These are phyloP conservation scores for Fusarium irregulare DNA, from an alignment of 2,329 filamentous ascomycete species.

Conservation along the genomic window DNA sequence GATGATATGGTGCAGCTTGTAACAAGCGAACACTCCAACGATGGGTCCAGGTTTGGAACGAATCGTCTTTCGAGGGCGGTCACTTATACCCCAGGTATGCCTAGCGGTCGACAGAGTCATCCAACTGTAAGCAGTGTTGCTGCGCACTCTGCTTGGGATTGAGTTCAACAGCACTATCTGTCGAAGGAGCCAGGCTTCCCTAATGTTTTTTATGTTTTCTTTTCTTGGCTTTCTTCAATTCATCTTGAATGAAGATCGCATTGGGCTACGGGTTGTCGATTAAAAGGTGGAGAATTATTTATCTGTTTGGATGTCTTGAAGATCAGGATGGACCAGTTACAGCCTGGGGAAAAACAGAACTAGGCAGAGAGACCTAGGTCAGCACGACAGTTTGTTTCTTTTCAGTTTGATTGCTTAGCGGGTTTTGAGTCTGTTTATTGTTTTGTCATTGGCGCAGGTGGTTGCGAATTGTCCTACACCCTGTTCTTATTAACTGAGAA, in stretches of 20 bases:
- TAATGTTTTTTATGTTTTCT: not conserved
- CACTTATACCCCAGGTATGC: conserved; percentile 40
- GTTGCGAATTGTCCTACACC: conserved; percentile 20
- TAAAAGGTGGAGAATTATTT: conserved; percentile 1
- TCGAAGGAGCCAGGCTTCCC: not conserved
- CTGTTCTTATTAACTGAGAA: conserved; percentile 22
- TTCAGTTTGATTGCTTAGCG: not conserved
- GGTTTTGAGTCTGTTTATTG: not conserved
- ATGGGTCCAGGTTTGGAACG: conserved; percentile 44
- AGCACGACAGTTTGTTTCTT: conserved; percentile 12
- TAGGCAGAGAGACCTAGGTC: conserved; percentile 23
- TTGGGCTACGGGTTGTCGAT: not conserved
- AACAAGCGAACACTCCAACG: conserved; percentile 42
- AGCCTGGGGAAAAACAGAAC: conserved; percentile 39
- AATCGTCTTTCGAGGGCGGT: conserved; percentile 45
- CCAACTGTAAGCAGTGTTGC: conserved; percentile 17
- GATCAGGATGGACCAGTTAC: conserved; percentile 20
- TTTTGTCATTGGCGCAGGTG: conserved; percentile 9
- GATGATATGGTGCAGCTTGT: conserved; percentile 22
- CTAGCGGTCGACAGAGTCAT: conserved; percentile 11
- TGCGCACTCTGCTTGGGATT: conserved; percentile 22
- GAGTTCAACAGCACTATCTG: not conserved
- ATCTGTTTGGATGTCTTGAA: not conserved
- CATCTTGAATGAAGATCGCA: conserved; percentile 1
- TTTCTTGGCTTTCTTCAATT: not conserved